Conservation (phyloP, 2,329 filamentous ascomycete genomes). For the Phyllosticta citribraziliensis region DNA sequence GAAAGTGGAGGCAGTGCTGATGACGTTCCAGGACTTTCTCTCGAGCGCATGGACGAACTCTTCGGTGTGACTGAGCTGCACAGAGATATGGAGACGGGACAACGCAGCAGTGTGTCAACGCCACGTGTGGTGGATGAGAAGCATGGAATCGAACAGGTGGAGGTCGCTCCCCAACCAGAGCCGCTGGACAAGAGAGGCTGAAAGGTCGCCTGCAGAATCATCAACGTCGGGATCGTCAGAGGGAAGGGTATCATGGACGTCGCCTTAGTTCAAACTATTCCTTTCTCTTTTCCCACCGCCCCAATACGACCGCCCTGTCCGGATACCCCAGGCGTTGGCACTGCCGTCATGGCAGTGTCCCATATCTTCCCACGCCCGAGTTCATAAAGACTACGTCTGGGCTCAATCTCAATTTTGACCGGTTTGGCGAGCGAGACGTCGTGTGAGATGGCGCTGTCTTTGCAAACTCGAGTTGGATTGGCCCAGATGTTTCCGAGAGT, state of each 20-base stretch:
- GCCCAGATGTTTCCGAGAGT: too few relatives aligned
- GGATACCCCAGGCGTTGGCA: neutral
- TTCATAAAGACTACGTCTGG: neutral
- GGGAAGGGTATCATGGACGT: neutral
- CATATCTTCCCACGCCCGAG: neutral
- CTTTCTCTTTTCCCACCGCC: neutral
- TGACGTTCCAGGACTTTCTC: slow-evolving; percentile 23
- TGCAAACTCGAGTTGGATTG: neutral
- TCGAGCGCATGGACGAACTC: slow-evolving; percentile 58
- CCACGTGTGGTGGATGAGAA: neutral
- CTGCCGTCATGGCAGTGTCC: neutral
- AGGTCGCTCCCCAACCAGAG: neutral
- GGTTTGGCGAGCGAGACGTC: neutral
- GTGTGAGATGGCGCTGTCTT: neutral
- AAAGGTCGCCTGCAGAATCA: neutral
- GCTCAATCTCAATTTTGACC: neutral
- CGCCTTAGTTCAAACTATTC: neutral
- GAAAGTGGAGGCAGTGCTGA: neutral
- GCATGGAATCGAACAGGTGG: slow-evolving; percentile 1
- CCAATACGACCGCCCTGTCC: neutral
- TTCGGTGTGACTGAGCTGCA: slow-evolving; percentile 49
- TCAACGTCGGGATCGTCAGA: neutral
- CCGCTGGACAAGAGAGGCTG: neutral
- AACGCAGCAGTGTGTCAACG: neutral
- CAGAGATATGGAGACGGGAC: slow-evolving; percentile 1